Conservation (phyloP, 2,329 filamentous ascomycete species). For the Acrodontium crateriforme region DNA sequence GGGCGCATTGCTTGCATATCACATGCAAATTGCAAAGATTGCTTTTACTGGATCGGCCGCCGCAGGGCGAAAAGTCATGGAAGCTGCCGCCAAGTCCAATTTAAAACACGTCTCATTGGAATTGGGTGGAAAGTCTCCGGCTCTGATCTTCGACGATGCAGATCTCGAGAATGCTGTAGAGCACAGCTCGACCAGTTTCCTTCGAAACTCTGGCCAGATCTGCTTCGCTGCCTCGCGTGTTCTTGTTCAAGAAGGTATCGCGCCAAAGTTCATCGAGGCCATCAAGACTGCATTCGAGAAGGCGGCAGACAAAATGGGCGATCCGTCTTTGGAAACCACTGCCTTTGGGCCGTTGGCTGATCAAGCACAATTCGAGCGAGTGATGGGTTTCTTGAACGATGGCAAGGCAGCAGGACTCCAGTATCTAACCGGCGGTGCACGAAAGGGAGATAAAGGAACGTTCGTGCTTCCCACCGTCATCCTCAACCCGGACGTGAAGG, state of each 20-base stretch:
- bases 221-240: slow-evolving; percentile 47
- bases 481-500: slow-evolving; percentile 26
- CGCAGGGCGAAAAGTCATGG: slow-evolving; percentile 37
- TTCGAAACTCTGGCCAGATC: slow-evolving; percentile 43
- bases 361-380: slow-evolving; percentile 33
- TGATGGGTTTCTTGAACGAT: slow-evolving; percentile 5
- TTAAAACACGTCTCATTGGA: slow-evolving; percentile 47
- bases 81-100: slow-evolving; percentile 16
- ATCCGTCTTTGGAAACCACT: slow-evolving; percentile 14
- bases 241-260: slow-evolving; percentile 40
- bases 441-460: slow-evolving; percentile 22
- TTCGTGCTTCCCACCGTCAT: slow-evolving; percentile 36
- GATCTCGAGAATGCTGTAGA: slow-evolving; percentile 33
- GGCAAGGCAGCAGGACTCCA: not conserved
- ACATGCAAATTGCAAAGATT: slow-evolving; percentile 57
- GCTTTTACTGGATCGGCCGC: slow-evolving; percentile 63
- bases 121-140: slow-evolving; percentile 37
- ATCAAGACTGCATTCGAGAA: slow-evolving; percentile 21
- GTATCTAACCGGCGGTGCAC: slow-evolving; percentile 7
- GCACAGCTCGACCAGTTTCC: slow-evolving; percentile 46
- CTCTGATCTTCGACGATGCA: slow-evolving; percentile 33
- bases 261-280: slow-evolving; percentile 43
- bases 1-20: slow-evolving; percentile 51
- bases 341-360: slow-evolving; percentile 38
- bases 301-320: slow-evolving; percentile 12